These are phyloP conservation scores for Candida insectorum DNA, from an alignment of 805 yeast species.

Conservation along the genomic window DNA sequence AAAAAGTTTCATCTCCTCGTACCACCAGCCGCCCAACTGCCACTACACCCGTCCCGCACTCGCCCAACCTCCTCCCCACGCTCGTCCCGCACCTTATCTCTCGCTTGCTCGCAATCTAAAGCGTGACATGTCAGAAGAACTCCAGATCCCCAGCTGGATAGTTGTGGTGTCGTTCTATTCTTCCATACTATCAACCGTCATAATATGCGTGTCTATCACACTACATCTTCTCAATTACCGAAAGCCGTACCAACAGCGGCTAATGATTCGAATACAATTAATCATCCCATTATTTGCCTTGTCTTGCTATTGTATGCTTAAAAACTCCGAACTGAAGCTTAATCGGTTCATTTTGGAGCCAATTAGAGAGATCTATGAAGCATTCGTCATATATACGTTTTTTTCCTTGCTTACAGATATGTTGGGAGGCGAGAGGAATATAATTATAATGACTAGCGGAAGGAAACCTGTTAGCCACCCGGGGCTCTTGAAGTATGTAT, in stretches of 20 bases:
- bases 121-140: no score
- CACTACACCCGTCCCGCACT: no score
- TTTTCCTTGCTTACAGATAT: conserved; percentile 77
- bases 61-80: no score
- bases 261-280: conserved; percentile 75
- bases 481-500: conserved; percentile 47
- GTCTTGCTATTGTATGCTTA: conserved; percentile 60
- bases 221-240: conserved; percentile 62
- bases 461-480: conserved; percentile 69
- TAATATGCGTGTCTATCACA: conserved; percentile 20
- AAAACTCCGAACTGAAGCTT: conserved; percentile 36
- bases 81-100: no score
- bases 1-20: no score
- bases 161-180: conserved; percentile 18
- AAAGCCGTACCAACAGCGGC: conserved; percentile 83
- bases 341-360: conserved; percentile 61
- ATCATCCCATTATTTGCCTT: conserved; percentile 80
- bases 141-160: conserved; percentile 15
- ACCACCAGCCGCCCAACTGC: no score
- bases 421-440: conserved; percentile 89
- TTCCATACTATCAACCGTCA: conserved; percentile 18
- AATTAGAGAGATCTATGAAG: conserved; percentile 86
- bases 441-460: conserved; percentile 68
- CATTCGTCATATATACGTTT: conserved; percentile 92
- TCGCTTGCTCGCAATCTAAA: no score